A percentile compares a stretch with the other conserved stretches of the same genome.
These are phyloP conservation scores for Eucalyptus leucophloia DNA, from an alignment of 345 rosid genomes.

Conservation along the genomic window DNA sequence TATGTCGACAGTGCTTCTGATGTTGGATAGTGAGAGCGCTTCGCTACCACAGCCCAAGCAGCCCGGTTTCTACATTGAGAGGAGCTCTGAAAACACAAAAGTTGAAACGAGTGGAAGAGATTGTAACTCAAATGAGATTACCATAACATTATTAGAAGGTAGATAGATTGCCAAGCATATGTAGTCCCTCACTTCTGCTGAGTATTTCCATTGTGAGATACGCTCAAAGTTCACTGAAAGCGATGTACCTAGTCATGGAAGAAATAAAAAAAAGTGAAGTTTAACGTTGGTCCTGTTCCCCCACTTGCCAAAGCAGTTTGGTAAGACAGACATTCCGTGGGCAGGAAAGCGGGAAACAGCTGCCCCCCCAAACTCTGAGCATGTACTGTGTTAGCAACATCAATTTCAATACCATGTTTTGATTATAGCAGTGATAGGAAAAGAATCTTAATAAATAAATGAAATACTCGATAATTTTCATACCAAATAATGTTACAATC, in stretches of 20 bases:
- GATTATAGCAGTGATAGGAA: not conserved
- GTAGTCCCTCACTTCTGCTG: not conserved
- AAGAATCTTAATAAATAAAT: not conserved
- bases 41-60: not conserved
- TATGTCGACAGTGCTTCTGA: not conserved
- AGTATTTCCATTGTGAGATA: no score
- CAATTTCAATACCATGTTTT: not conserved
- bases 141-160: not conserved
- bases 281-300: no score
- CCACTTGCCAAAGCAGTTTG: accelerated
- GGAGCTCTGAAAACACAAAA: not conserved
- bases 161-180: not conserved
- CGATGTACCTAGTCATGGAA: no score
- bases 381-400: not conserved
- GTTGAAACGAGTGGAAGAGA: not conserved
- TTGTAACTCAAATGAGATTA: not conserved
- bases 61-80: not conserved
- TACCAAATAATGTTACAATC: not conserved
- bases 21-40: not conserved
- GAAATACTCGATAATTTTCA: not conserved
- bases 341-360: no score
- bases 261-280: no score
- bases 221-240: no score
- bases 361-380: not conserved
- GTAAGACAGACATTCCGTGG: no score